phyloP scores from a whole-genome alignment of 345 rosid species.

The Murraya paniculata region DNA sequence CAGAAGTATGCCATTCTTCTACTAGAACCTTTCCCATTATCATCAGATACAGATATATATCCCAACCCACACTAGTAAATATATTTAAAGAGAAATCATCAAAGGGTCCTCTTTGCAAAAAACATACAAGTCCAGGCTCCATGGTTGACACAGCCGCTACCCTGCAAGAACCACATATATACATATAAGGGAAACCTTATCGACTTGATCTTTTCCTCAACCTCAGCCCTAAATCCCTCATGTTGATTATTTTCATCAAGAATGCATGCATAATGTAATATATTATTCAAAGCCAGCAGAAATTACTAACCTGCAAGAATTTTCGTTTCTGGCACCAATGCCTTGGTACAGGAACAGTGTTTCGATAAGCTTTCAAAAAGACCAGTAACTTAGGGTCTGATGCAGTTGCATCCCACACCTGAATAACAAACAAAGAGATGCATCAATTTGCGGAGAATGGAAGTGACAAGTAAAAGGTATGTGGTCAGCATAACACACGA shows the following conservation, averaged over 20 bases:
- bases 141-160: slow-evolving; percentile 75
- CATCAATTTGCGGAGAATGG: not conserved
- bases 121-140: slow-evolving; percentile 99
- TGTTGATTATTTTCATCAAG: slow-evolving; percentile 39
- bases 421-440: slow-evolving; percentile 16
- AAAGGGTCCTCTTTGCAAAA: slow-evolving; percentile 54
- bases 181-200: slow-evolving; percentile 95
- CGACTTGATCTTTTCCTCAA: slow-evolving; percentile 59
- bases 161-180: slow-evolving; percentile 99
- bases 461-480: not conserved
- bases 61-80: slow-evolving; percentile 41
- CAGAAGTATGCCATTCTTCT: slow-evolving; percentile 2
- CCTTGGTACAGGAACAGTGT: slow-evolving; percentile 97
- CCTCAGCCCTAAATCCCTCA: slow-evolving; percentile 47
- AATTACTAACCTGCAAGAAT: slow-evolving; percentile 88
- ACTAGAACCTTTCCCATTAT: slow-evolving; percentile 9
- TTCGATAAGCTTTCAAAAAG: slow-evolving; percentile 85
- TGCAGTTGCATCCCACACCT: slow-evolving; percentile 99
- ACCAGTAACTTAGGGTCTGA: slow-evolving; percentile 97
- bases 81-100: slow-evolving; percentile 36
- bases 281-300: slow-evolving; percentile 17
- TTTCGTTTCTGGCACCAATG: slow-evolving; percentile 99
- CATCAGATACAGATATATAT: slow-evolving; percentile 27
- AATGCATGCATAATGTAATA: slow-evolving; percentile 41
- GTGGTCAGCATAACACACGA: not conserved